These are phyloP conservation scores for Aureococcus anophagefferens DNA, from an alignment of 108 stramenopile genomes.

Conservation along the genomic window DNA sequence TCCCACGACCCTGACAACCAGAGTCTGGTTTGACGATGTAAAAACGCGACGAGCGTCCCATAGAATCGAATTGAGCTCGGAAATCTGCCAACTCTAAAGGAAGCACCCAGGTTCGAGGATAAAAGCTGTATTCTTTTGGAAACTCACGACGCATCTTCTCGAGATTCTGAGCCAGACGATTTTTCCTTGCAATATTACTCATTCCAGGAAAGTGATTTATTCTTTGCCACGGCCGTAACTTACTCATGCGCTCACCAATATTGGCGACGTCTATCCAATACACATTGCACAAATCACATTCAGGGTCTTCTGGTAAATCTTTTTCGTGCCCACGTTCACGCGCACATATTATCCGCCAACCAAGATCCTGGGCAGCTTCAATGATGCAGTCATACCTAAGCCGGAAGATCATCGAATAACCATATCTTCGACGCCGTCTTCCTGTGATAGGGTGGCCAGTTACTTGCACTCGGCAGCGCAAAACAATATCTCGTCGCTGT, in stretches of 20 bases:
- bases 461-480: not conserved
- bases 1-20: slow-evolving; percentile 66
- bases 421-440: too few relatives aligned
- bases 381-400: not conserved
- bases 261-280: slow-evolving; percentile 61
- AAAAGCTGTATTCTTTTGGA: slow-evolving; percentile 59
- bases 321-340: not conserved
- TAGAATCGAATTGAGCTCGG: slow-evolving; percentile 37
- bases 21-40: slow-evolving; percentile 69
- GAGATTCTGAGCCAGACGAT: slow-evolving; percentile 60
- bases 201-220: slow-evolving; percentile 80
- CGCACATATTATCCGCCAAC: not conserved
- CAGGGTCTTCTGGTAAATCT: not conserved
- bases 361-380: not conserved
- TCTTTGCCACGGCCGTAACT: slow-evolving; percentile 49
- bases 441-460: too few relatives aligned
- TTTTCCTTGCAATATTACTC: slow-evolving; percentile 64
- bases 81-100: slow-evolving; percentile 44
- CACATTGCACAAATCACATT: slow-evolving; percentile 37
- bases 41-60: slow-evolving; percentile 45
- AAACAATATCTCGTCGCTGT: not conserved
- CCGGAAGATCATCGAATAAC: too few relatives aligned
- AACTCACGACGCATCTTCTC: slow-evolving; percentile 57
- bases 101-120: slow-evolving; percentile 58
- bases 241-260: slow-evolving; percentile 52